phyloP scores from a whole-genome alignment of 495 filamentous ascomycete species.

The Echria macrotheca region DNA sequence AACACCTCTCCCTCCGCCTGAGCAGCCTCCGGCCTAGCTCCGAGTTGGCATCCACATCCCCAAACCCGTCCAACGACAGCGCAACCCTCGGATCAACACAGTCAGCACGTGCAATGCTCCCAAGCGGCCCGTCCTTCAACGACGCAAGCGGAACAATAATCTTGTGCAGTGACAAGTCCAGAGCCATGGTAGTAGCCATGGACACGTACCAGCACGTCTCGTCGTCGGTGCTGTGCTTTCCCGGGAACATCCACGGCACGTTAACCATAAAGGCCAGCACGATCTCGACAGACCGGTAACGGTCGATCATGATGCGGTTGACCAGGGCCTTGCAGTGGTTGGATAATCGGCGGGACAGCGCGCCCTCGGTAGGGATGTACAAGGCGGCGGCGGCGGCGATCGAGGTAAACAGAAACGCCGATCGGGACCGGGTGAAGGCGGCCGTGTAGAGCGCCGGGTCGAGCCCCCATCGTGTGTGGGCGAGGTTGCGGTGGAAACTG shows the following conservation, averaged over 20 bases:
- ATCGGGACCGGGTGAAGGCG: slow-evolving; percentile 58
- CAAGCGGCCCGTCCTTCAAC: slow-evolving; percentile 43
- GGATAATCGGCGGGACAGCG: slow-evolving; percentile 57
- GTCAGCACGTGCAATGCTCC: slow-evolving; percentile 53
- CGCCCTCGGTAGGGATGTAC: slow-evolving; percentile 56
- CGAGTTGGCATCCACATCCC: slow-evolving; percentile 54
- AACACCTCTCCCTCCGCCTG: slow-evolving; percentile 60
- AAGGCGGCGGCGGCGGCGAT: slow-evolving; percentile 59
- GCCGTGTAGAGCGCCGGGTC: slow-evolving; percentile 60
- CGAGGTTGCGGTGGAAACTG: slow-evolving; percentile 64
- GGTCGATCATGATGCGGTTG: slow-evolving; percentile 50
- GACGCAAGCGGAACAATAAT: slow-evolving; percentile 52
- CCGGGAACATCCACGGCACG: slow-evolving; percentile 69
- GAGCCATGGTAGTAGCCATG: slow-evolving; percentile 60
- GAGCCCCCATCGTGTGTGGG: slow-evolving; percentile 70
- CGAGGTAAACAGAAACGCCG: slow-evolving; percentile 66
- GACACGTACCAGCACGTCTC: slow-evolving; percentile 67
- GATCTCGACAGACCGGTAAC: slow-evolving; percentile 64
- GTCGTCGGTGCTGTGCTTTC: slow-evolving; percentile 61
- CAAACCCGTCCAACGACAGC: slow-evolving; percentile 61
- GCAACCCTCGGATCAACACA: slow-evolving; percentile 61
- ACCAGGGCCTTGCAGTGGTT: slow-evolving; percentile 61
- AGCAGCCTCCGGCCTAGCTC: slow-evolving; percentile 54
- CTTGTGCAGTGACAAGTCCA: slow-evolving; percentile 66
- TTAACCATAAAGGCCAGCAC: slow-evolving; percentile 73